phyloP scores from a whole-genome alignment of 2,329 filamentous ascomycete species.

The Ophiostoma himal-ulmi region DNA sequence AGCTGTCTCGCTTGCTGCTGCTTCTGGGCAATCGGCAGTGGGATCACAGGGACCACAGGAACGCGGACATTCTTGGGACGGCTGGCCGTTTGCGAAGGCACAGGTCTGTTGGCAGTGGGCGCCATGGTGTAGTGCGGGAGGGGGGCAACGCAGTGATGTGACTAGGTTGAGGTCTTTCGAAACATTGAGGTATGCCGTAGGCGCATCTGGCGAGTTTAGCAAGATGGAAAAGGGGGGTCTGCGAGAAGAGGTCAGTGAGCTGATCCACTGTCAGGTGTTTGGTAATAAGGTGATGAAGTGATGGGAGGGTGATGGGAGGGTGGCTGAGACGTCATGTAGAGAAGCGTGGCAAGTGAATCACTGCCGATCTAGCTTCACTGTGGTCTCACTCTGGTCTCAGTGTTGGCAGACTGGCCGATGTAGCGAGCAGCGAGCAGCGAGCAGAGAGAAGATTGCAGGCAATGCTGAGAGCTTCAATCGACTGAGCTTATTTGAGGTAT shows the following conservation, averaged over 20 bases:
- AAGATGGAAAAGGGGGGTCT: neutral
- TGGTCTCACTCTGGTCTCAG: conserved; percentile 7
- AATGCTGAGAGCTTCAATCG: neutral
- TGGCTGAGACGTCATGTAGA: neutral
- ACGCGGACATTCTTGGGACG: conserved; percentile 20
- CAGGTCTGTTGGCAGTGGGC: conserved; percentile 19
- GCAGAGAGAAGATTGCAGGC: neutral
- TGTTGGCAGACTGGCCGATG: neutral
- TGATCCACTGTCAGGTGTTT: neutral
- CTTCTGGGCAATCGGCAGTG: conserved; percentile 25
- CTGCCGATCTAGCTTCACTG: neutral
- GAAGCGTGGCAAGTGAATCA: conserved; percentile 1
- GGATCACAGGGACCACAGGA: conserved; percentile 25
- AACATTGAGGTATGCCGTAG: conserved; percentile 12
- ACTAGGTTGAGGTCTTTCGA: conserved; percentile 11
- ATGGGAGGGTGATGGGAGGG: neutral
- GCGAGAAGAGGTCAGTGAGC: neutral
- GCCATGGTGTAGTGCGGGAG: conserved; percentile 18
- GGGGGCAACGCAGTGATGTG: neutral
- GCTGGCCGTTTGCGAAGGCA: conserved; percentile 15
- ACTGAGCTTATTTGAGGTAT: neutral
- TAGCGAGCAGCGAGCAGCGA: neutral
- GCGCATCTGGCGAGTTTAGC: neutral
- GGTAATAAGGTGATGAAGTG: neutral
- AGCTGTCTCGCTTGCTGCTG: conserved; percentile 24